A percentile compares a stretch with the other conserved stretches of the same genome.
phyloP scores from a whole-genome alignment of 305 asterid species.

The Striga hermonthica region DNA sequence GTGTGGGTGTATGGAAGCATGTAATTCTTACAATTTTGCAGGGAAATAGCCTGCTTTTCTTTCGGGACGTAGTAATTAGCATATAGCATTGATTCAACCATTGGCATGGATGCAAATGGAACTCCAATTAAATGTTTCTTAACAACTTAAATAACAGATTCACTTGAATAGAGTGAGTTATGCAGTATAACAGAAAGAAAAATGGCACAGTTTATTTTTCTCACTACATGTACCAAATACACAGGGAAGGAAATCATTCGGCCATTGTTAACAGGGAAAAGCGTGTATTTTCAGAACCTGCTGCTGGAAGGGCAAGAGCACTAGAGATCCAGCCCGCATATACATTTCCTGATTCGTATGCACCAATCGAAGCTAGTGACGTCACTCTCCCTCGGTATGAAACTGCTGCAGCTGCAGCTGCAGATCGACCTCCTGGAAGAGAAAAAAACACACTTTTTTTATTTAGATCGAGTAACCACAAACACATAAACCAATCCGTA shows the following conservation, averaged over 20 bases:
- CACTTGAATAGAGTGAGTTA: background rate
- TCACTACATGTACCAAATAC: constrained; percentile 9
- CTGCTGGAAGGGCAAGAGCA: constrained; percentile 76
- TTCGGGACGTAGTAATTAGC: too few species aligned
- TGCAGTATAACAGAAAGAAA: constrained; percentile 11
- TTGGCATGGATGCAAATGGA: background rate
- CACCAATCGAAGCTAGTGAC: constrained; percentile 59
- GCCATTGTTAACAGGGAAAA: constrained; percentile 20
- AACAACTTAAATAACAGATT: background rate
- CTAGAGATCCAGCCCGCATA: constrained; percentile 68
- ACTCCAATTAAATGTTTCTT: constrained; percentile 12
- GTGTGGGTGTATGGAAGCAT: too few species aligned
- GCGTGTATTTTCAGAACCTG: constrained; percentile 49
- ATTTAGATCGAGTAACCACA: background rate
- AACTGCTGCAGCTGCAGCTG: constrained; percentile 70
- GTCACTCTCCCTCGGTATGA: constrained; percentile 61
- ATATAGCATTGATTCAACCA: too few species aligned
- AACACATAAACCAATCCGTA: background rate
- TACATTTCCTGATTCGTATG: constrained; percentile 59
- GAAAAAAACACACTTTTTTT: constrained; percentile 22
- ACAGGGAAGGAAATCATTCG: constrained; percentile 8
- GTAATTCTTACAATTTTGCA: too few species aligned
- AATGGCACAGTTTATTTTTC: constrained; percentile 9
- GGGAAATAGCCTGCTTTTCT: too few species aligned
- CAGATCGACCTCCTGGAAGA: constrained; percentile 63